These are phyloP conservation scores for Neurospora sp. DNA, from an alignment of 495 filamentous ascomycete species.

Conservation along the genomic window DNA sequence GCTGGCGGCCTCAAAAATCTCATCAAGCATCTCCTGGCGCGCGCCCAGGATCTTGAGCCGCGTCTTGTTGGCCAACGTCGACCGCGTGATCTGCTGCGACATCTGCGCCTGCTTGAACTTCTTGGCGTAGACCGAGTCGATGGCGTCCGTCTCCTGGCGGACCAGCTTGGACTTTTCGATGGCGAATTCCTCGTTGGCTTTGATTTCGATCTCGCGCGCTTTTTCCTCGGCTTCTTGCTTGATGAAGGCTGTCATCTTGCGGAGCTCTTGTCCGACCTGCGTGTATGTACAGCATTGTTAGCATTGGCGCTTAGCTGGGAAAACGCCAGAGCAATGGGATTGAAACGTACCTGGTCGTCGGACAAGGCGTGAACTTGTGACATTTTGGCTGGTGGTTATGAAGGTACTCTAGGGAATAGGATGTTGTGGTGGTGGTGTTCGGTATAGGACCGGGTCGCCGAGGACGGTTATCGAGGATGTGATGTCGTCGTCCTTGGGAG, in stretches of 20 bases:
- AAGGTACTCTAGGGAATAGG: constrained; percentile 14
- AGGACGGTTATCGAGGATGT: neutral
- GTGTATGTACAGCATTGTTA: neutral
- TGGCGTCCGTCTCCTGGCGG: constrained; percentile 81
- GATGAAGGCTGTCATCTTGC: constrained; percentile 99
- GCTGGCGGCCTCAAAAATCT: constrained; percentile 74
- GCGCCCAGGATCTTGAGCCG: constrained; percentile 76
- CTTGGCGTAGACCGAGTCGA: constrained; percentile 89
- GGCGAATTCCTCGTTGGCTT: constrained; percentile 95
- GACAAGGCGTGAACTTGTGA: constrained; percentile 87
- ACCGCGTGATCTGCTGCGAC: constrained; percentile 94
- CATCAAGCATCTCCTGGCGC: constrained; percentile 82
- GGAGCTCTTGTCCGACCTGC: constrained; percentile 87
- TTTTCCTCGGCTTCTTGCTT: constrained; percentile 96
- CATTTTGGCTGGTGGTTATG: constrained; percentile 50
- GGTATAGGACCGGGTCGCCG: neutral
- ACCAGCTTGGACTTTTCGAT: constrained; percentile 99
- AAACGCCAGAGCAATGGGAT: too few relatives aligned
- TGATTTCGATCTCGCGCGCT: constrained; percentile 89
- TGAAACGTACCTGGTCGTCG: constrained; percentile 66
- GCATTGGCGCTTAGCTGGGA: neutral
- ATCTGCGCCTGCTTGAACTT: constrained; percentile 96
- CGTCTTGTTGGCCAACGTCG: constrained; percentile 89
- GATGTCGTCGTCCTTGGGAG: neutral
- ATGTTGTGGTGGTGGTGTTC: neutral